Percentiles rank a stretch among this genome's conserved stretches.
These are phyloP conservation scores for Adansonia rubrostipa DNA, from an alignment of 441 rosid genomes.

Conservation along the genomic window DNA sequence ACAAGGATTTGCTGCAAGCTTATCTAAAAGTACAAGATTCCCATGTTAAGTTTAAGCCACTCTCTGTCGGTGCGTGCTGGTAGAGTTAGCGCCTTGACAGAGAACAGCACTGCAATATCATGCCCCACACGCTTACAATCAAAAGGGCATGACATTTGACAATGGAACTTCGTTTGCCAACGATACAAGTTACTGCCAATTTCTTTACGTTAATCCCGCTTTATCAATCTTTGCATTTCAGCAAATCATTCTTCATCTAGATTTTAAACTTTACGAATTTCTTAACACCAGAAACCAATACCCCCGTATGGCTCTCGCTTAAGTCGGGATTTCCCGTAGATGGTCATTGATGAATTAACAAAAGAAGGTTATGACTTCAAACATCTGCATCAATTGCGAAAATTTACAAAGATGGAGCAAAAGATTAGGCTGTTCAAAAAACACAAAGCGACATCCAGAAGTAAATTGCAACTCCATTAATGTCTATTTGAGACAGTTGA, in stretches of 20 bases:
- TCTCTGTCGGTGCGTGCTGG: too few relatives aligned
- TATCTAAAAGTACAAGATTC: neutral
- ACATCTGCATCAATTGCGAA: neutral
- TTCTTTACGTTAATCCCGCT: neutral
- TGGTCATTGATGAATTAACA: neutral
- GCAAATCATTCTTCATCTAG: neutral
- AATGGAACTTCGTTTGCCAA: neutral
- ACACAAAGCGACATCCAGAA: constrained; percentile 21
- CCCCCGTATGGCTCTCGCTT: neutral
- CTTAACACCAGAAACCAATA: neutral
- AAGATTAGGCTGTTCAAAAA: constrained; percentile 4
- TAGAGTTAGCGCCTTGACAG: neutral
- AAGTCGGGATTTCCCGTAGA: neutral
- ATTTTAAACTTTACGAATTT: neutral
- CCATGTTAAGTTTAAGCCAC: neutral
- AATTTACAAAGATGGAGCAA: constrained; percentile 30
- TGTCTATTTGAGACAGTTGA: constrained; percentile 28
- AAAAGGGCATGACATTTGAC: neutral
- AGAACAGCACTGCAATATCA: neutral
- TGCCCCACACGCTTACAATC: neutral
- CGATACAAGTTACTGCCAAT: neutral
- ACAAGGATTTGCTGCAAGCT: neutral
- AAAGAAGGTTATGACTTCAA: neutral
- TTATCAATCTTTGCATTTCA: neutral
- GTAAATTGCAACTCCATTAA: constrained; percentile 26